A percentile compares a stretch with the other conserved stretches of the same genome.
These are phyloP conservation scores for Malus hybrid DNA, from an alignment of 331 rosid genomes.

Conservation along the genomic window DNA sequence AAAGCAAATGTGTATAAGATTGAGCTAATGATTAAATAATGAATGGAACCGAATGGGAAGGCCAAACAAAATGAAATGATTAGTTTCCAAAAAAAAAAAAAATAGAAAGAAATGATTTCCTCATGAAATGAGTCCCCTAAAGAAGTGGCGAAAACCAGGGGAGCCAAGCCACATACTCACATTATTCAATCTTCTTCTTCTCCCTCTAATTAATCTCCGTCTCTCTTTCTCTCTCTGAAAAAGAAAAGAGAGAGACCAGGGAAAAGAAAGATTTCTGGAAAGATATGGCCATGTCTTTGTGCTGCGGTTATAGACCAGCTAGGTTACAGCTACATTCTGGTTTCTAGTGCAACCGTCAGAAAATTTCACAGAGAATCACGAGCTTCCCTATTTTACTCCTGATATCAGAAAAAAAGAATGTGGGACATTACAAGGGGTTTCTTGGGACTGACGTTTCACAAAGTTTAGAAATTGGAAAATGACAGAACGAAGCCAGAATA, in stretches of 20 bases:
- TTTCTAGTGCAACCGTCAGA: background rate
- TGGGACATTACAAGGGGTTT: background rate
- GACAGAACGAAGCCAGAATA: background rate
- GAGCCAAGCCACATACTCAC: background rate
- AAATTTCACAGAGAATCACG: slow-evolving; percentile 2
- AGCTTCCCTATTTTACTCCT: background rate
- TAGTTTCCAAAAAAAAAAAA: too few relatives aligned
- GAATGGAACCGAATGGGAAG: background rate
- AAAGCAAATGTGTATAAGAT: background rate
- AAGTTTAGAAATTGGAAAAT: background rate
- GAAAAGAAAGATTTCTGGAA: background rate
- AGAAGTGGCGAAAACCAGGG: background rate
- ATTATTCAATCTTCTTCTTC: background rate
- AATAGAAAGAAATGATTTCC: background rate
- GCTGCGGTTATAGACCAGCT: background rate
- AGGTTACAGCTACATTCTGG: background rate
- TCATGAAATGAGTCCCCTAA: background rate
- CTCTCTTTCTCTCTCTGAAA: background rate
- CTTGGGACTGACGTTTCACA: background rate
- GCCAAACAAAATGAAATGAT: background rate
- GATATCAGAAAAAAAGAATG: background rate
- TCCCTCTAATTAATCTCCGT: background rate
- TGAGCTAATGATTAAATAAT: background rate
- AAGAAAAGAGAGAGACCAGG: background rate
- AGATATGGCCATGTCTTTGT: background rate